Evolutionary conservation across 2,329 filamentous ascomycete genomes (phyloP).

Genomic region (Venturia nashicola): DNA sequence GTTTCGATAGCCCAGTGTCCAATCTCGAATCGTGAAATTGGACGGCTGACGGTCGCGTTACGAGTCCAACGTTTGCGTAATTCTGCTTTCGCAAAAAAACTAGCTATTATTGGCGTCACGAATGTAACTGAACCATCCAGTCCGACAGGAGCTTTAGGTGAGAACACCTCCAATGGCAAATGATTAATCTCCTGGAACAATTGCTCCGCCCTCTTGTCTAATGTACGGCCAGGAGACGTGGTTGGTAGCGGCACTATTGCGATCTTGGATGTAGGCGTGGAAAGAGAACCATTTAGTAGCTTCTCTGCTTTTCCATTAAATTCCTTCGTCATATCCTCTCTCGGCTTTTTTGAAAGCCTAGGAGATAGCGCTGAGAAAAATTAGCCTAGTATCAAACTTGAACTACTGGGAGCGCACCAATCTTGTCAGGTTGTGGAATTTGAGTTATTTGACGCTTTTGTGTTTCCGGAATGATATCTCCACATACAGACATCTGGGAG

Average conservation of each 20-base stretch:
- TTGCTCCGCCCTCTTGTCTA: background rate
- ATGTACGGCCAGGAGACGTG: background rate
- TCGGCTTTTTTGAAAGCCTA: background rate
- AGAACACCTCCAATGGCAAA: background rate
- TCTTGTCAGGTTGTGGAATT: background rate
- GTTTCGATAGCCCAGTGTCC: slow-evolving; percentile 3
- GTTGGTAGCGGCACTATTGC: background rate
- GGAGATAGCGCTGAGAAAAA: background rate
- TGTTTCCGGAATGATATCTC: background rate
- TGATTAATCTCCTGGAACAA: background rate
- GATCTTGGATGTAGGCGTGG: background rate
- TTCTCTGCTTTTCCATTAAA: background rate
- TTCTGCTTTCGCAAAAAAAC: background rate
- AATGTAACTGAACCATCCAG: background rate
- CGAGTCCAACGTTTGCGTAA: background rate
- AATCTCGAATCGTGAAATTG: background rate
- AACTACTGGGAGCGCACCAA: background rate
- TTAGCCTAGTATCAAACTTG: background rate
- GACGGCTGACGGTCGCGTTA: background rate
- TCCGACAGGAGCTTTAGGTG: slow-evolving; percentile 2
- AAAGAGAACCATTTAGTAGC: background rate
- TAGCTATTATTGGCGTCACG: background rate
- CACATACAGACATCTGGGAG: background rate
- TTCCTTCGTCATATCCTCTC: background rate
- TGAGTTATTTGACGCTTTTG: background rate